A percentile compares a stretch with the other conserved stretches of the same genome.
phyloP scores from a whole-genome alignment of 805 yeast genomes.

The Ogataea polymorpha region DNA sequence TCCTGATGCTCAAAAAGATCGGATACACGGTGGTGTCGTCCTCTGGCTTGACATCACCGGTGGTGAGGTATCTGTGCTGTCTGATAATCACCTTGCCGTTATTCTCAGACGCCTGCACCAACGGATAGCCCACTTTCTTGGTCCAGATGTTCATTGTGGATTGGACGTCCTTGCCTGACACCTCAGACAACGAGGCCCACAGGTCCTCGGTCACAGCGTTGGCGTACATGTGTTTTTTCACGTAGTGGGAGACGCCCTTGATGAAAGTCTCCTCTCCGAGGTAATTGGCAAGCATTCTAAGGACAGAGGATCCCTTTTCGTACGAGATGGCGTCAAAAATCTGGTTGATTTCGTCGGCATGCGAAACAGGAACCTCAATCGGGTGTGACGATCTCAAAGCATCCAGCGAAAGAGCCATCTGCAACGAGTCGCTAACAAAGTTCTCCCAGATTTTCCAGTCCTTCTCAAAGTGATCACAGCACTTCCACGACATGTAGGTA shows the following conservation, averaged over 20 bases:
- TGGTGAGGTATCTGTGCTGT: constrained; percentile 62
- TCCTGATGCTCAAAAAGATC: constrained; percentile 43
- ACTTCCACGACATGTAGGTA: constrained; percentile 77
- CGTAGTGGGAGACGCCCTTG: constrained; percentile 69
- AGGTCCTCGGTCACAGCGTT: constrained; percentile 75
- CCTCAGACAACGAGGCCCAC: constrained; percentile 65
- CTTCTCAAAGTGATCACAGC: constrained; percentile 68
- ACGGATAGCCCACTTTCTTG: constrained; percentile 69
- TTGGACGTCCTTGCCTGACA: constrained; percentile 62
- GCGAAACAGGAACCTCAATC: constrained; percentile 78
- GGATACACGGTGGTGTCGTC: constrained; percentile 63
- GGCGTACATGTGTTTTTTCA: constrained; percentile 58
- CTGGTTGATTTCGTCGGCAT: constrained; percentile 78
- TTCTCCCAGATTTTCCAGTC: constrained; percentile 76
- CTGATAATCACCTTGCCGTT: constrained; percentile 35
- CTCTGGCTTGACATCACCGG: constrained; percentile 62
- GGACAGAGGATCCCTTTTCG: constrained; percentile 74
- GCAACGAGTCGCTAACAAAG: constrained; percentile 54
- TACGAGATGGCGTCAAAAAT: constrained; percentile 82
- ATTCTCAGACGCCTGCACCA: constrained; percentile 47
- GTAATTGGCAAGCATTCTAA: constrained; percentile 72
- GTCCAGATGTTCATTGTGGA: constrained; percentile 72
- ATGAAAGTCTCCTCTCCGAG: constrained; percentile 69
- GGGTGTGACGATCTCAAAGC: constrained; percentile 73
- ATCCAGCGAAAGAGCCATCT: constrained; percentile 52